Evolutionary conservation across 164 flowering plant species (phyloP).

Genomic region (Hamamelis virginiana): DNA sequence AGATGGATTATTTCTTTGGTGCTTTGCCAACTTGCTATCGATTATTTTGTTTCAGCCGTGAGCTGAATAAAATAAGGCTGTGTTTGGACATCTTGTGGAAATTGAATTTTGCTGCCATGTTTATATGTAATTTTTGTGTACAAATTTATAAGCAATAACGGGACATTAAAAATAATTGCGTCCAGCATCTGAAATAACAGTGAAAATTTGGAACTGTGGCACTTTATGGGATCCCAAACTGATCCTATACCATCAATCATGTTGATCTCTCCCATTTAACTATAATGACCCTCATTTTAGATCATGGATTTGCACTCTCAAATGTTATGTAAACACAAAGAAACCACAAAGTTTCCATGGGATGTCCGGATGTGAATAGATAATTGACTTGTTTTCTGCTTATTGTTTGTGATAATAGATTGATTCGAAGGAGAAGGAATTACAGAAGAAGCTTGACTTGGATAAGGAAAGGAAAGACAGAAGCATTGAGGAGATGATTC

Average conservation of each 20-base stretch:
- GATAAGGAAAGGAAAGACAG: constrained; percentile 84
- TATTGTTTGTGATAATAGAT: constrained; percentile 41
- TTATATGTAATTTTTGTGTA: background rate
- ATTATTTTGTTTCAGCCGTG: background rate
- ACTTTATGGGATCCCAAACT: no score
- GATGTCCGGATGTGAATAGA: background rate
- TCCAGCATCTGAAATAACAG: no score
- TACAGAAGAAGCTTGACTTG: constrained; percentile 71
- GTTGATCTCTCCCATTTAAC: background rate
- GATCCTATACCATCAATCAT: no score
- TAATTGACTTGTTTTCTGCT: background rate
- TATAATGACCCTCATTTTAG: background rate
- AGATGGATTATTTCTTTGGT: constrained; percentile 20
- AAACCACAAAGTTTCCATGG: background rate
- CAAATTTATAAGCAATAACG: no score
- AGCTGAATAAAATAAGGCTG: background rate
- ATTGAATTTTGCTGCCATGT: background rate
- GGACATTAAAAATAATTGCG: no score
- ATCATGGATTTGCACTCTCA: background rate
- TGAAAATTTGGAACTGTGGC: no score
- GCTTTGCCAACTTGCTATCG: background rate
- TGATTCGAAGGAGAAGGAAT: constrained; percentile 74
- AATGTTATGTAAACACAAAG: background rate
- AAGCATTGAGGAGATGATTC: constrained; percentile 70
- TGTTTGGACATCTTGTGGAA: background rate